These are phyloP conservation scores for Ophiobolus disseminans DNA, from an alignment of 2,329 filamentous ascomycete genomes.

Conservation along the genomic window DNA sequence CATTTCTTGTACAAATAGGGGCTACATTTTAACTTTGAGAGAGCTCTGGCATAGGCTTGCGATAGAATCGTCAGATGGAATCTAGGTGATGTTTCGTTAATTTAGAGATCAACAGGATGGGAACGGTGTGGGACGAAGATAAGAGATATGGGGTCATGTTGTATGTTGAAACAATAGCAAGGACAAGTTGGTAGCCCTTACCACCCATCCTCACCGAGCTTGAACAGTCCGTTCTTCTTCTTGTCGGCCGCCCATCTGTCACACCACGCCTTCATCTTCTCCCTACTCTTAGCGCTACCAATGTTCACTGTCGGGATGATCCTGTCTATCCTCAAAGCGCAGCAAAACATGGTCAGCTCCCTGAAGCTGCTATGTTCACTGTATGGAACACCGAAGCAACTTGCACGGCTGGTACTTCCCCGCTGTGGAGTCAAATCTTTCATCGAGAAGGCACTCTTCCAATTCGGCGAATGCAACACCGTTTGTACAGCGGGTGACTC, in stretches of 20 bases:
- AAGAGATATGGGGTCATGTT: background rate
- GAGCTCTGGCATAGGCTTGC: too few relatives aligned
- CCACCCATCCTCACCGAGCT: constrained; percentile 31
- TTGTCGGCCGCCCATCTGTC: constrained; percentile 69
- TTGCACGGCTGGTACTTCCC: constrained; percentile 80
- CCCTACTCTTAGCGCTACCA: constrained; percentile 67
- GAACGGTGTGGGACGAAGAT: background rate
- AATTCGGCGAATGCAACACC: constrained; percentile 71
- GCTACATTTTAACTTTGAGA: too few relatives aligned
- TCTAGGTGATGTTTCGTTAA: too few relatives aligned
- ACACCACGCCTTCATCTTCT: constrained; percentile 71
- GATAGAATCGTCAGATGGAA: too few relatives aligned
- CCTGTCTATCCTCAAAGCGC: constrained; percentile 83
- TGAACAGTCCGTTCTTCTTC: constrained; percentile 67
- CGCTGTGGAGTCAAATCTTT: constrained; percentile 79
- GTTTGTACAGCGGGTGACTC: constrained; percentile 69
- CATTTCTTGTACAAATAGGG: too few relatives aligned
- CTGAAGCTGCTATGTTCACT: constrained; percentile 95
- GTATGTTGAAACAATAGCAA: background rate
- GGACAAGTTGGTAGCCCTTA: background rate
- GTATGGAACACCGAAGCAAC: constrained; percentile 94
- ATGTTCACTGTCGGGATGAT: constrained; percentile 94
- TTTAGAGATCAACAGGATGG: too few relatives aligned
- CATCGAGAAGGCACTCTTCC: constrained; percentile 76
- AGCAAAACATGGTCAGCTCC: constrained; percentile 92